Evolutionary conservation across 306 rosid genomes (phyloP).

Genomic region (Prunus salicina): DNA sequence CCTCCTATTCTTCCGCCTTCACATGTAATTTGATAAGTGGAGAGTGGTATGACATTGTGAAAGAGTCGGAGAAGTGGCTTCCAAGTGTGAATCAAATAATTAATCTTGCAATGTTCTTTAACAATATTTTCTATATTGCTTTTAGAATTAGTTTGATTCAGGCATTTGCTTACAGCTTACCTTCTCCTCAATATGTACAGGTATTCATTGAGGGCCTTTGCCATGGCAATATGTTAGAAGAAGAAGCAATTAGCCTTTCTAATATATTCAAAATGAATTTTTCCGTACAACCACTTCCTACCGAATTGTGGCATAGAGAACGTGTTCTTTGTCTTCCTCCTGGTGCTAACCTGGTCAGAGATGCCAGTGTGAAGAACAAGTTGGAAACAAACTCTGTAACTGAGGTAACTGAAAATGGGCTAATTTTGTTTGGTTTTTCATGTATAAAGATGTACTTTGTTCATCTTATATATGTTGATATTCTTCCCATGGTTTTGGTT

Average conservation of each 20-base stretch:
- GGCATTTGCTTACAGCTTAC: slow-evolving; percentile 21
- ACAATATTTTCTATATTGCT: background rate
- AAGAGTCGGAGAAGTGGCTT: background rate
- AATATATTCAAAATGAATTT: slow-evolving; percentile 66
- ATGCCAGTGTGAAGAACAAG: slow-evolving; percentile 70
- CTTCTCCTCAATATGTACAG: slow-evolving; percentile 37
- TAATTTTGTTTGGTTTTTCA: slow-evolving; percentile 6
- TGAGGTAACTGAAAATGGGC: slow-evolving; percentile 59
- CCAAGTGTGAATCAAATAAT: slow-evolving; percentile 1
- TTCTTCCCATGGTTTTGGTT: slow-evolving; percentile 2
- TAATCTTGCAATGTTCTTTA: background rate
- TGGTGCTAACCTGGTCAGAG: slow-evolving; percentile 72
- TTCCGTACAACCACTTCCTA: slow-evolving; percentile 61
- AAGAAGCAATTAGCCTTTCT: slow-evolving; percentile 72
- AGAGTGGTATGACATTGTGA: background rate
- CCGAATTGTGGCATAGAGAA: slow-evolving; percentile 68
- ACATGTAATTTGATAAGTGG: background rate
- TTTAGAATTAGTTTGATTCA: slow-evolving; percentile 15
- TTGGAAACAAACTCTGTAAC: slow-evolving; percentile 77
- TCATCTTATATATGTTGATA: background rate
- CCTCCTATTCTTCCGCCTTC: background rate
- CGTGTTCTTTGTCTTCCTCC: slow-evolving; percentile 63
- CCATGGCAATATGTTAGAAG: slow-evolving; percentile 82
- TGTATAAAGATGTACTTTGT: slow-evolving; percentile 3
- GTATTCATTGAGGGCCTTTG: slow-evolving; percentile 86